Conservation (phyloP, 352 stramenopile species). For the Blastocystis hominis region DNA sequence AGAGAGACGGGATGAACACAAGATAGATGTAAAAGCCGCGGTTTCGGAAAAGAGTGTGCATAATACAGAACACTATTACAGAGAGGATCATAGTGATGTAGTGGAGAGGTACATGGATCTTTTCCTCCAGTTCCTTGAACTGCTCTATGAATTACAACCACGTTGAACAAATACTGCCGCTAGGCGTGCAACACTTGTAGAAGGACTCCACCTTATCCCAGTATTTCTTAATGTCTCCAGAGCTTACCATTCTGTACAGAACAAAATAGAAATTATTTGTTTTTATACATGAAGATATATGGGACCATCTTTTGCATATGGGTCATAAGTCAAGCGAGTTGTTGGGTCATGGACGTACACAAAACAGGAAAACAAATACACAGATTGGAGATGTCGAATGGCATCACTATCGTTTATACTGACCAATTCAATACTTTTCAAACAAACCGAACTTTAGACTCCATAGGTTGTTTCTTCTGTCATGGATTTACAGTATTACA, state of each 20-base stretch:
- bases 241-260: neutral
- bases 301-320: neutral
- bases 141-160: neutral
- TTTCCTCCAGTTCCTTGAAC: neutral
- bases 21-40: neutral
- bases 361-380: too few relatives aligned
- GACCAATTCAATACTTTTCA: too few relatives aligned
- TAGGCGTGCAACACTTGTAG: conserved; percentile 1
- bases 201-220: conserved; percentile 27
- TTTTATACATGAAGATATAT: neutral
- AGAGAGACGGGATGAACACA: neutral
- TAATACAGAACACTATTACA: conserved; percentile 1
- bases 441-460: too few relatives aligned
- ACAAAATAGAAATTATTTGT: too few relatives aligned
- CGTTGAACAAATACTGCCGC: neutral
- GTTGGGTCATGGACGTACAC: too few relatives aligned
- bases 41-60: neutral
- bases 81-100: conserved; percentile 12
- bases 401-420: too few relatives aligned
- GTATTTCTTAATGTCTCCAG: conserved; percentile 30
- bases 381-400: too few relatives aligned
- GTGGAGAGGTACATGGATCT: conserved; percentile 19
- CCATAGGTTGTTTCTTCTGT: too few relatives aligned
- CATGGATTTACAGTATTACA: conserved; percentile 52
- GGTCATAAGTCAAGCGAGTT: neutral